phyloP scores from a whole-genome alignment of 257 asterid genomes.

The Plectranthus barbatus region DNA sequence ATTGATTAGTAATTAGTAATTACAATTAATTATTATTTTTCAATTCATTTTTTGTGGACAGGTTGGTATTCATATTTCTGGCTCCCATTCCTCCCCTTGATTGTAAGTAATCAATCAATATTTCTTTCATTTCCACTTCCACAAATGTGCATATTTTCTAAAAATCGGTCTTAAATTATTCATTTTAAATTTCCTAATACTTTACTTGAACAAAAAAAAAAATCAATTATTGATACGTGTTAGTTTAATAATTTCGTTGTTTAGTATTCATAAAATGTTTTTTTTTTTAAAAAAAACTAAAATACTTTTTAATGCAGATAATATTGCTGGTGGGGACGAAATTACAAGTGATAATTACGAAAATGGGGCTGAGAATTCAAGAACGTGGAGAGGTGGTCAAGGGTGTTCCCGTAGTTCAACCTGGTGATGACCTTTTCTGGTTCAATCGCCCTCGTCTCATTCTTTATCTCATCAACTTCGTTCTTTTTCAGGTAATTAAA shows the following conservation, averaged over 20 bases:
- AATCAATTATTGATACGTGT: too few relatives aligned
- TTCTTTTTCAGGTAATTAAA: constrained; percentile 76
- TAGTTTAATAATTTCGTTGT: too few relatives aligned
- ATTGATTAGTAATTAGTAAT: too few relatives aligned
- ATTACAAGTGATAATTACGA: constrained; percentile 78
- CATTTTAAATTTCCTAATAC: too few relatives aligned
- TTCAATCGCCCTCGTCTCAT: constrained; percentile 64
- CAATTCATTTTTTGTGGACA: constrained; percentile 22
- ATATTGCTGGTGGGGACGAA: constrained; percentile 77
- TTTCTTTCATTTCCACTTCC: too few relatives aligned
- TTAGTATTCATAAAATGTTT: too few relatives aligned
- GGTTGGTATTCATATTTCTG: constrained; percentile 86
- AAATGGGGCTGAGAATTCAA: constrained; percentile 77
- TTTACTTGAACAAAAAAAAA: too few relatives aligned
- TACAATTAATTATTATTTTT: background rate
- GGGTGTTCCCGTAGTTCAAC: constrained; percentile 73
- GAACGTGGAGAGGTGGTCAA: constrained; percentile 73
- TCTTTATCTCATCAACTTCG: constrained; percentile 69
- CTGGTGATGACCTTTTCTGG: constrained; percentile 81
- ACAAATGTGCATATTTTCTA: too few relatives aligned
- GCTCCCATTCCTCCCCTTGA: constrained; percentile 78
- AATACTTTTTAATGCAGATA: constrained; percentile 28
- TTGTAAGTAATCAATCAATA: constrained; percentile 39
- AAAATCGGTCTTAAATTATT: too few relatives aligned
- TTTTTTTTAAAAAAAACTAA: too few relatives aligned